Evolutionary conservation across 1,139 yeast genomes (phyloP).

Genomic region (Candida glucosophila): DNA sequence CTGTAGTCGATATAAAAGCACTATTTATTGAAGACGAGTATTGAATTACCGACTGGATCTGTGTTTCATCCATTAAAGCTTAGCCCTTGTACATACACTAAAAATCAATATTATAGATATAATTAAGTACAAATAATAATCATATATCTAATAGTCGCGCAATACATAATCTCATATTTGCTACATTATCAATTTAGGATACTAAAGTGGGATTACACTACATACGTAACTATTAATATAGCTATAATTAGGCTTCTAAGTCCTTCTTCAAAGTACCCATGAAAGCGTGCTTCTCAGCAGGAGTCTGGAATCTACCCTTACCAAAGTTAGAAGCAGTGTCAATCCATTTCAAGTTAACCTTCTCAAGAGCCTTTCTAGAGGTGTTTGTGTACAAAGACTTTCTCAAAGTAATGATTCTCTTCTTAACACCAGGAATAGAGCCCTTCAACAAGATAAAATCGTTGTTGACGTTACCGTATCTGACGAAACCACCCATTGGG

Average conservation of each 20-base stretch:
- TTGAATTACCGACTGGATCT: constrained; percentile 9
- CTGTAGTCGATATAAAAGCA: constrained; percentile 37
- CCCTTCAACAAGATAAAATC: constrained; percentile 98
- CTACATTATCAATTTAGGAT: too few species aligned
- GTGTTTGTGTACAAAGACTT: constrained; percentile 97
- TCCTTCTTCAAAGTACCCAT: constrained; percentile 99
- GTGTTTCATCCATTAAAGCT: too few species aligned
- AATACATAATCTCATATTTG: background rate
- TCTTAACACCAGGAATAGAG: constrained; percentile 99
- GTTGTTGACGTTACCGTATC: constrained; percentile 97
- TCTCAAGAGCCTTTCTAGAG: constrained; percentile 94
- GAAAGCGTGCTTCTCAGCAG: constrained; percentile 99
- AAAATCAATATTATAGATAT: too few species aligned
- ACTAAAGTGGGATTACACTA: too few species aligned
- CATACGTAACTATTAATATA: background rate
- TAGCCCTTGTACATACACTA: too few species aligned
- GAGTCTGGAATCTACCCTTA: constrained; percentile 99
- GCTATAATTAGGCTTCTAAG: constrained; percentile 22
- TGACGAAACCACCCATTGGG: constrained; percentile 99
- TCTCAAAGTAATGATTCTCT: constrained; percentile 99
- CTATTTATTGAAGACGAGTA: constrained; percentile 22
- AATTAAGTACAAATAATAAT: too few species aligned
- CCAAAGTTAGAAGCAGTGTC: constrained; percentile 99
- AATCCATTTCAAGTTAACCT: constrained; percentile 97
- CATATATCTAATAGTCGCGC: too few species aligned